Conservation (phyloP, 805 yeast genomes). For the Maudiozyma barnettii region DNA sequence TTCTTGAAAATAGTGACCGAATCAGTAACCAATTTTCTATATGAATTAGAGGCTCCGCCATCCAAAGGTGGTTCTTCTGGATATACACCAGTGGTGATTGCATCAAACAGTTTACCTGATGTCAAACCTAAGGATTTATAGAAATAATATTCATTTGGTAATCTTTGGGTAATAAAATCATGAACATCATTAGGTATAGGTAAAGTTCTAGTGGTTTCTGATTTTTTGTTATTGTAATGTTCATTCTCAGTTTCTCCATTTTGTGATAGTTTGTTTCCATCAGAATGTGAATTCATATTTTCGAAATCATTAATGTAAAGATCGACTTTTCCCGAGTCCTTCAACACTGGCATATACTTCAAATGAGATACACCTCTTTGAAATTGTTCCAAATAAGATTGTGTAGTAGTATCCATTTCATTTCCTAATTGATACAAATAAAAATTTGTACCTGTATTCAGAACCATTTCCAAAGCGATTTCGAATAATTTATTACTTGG, state of each 20-base stretch:
- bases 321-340: slow-evolving; percentile 57
- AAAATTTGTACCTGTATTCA: slow-evolving; percentile 35
- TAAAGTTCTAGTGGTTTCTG: background rate
- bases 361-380: slow-evolving; percentile 62
- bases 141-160: slow-evolving; percentile 78
- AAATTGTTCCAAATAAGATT: slow-evolving; percentile 38
- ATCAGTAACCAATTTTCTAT: slow-evolving; percentile 42
- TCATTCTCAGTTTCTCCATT: background rate
- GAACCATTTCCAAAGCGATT: slow-evolving; percentile 32
- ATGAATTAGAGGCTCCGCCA: slow-evolving; percentile 48
- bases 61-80: slow-evolving; percentile 60
- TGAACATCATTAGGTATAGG: slow-evolving; percentile 67
- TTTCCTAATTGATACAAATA: slow-evolving; percentile 40
- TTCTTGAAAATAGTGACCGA: slow-evolving; percentile 44
- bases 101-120: slow-evolving; percentile 46
- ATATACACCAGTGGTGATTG: slow-evolving; percentile 54
- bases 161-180: slow-evolving; percentile 69
- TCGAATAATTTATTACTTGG: slow-evolving; percentile 28
- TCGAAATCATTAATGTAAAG: slow-evolving; percentile 30
- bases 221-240: background rate
- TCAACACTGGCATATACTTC: slow-evolving; percentile 65
- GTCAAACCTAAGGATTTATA: slow-evolving; percentile 73
- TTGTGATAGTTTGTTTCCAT: background rate
- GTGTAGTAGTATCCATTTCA: slow-evolving; percentile 29
- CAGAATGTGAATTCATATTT: background rate